Conservation (phyloP, 768 basidiomycete genomes). For the Tubosaeta sp. region DNA sequence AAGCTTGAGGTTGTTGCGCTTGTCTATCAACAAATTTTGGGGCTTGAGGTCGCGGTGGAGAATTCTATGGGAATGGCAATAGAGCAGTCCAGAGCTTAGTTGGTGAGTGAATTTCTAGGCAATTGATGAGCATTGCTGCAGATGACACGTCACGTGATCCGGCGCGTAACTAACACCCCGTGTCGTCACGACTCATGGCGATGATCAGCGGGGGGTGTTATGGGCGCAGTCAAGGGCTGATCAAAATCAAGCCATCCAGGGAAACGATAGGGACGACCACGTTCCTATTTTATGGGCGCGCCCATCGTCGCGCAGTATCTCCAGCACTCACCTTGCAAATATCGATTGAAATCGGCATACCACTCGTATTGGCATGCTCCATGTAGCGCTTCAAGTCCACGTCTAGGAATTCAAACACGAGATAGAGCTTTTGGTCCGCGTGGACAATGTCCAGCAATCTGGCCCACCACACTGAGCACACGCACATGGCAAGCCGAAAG, state of each 20-base stretch:
- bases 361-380: conserved; percentile 73
- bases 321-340: conserved; percentile 70
- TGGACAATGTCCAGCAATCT: conserved; percentile 97
- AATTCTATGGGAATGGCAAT: conserved; percentile 93
- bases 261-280: conserved; percentile 1
- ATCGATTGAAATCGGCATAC: conserved; percentile 65
- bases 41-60: conserved; percentile 97
- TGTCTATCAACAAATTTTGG: conserved; percentile 92
- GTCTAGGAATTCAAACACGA: conserved; percentile 97
- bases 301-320: conserved; percentile 9
- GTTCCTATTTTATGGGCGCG: conserved; percentile 19
- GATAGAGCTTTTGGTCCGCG: conserved; percentile 93
- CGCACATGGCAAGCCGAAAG: neutral
- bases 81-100: conserved; percentile 84
- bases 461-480: conserved; percentile 8
- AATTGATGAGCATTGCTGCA: conserved; percentile 6
- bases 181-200: conserved; percentile 20
- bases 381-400: conserved; percentile 97
- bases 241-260: conserved; percentile 7
- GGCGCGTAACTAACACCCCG: conserved; percentile 18
- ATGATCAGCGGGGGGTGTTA: conserved; percentile 12
- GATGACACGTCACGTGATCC: conserved; percentile 29
- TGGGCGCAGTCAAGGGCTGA: conserved; percentile 1
- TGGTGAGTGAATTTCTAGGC: conserved; percentile 93
- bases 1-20: conserved; percentile 85